phyloP scores from a whole-genome alignment of 108 stramenopile genomes.

The Aurantiochytrium sp. region DNA sequence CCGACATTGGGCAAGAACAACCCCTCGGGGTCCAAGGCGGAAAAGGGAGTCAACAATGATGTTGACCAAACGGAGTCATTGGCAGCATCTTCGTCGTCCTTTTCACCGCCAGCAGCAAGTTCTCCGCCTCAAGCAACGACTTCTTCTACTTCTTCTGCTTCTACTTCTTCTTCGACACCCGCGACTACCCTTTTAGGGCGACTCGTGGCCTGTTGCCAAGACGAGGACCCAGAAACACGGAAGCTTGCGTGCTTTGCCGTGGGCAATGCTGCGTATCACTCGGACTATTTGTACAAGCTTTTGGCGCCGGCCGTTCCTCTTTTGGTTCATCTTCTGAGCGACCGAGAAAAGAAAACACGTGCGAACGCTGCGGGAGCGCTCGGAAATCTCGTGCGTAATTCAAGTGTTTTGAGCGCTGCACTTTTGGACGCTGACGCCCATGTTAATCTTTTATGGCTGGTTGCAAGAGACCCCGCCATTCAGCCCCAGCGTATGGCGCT shows the following conservation, averaged over 20 bases:
- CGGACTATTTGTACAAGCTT: conserved; percentile 28
- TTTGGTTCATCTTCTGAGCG: conserved; percentile 4
- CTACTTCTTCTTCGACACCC: too few relatives aligned
- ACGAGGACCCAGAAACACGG: conserved; percentile 35
- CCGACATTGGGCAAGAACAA: too few relatives aligned
- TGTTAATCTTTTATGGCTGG: conserved; percentile 18
- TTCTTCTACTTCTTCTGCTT: too few relatives aligned
- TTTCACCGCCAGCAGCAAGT: too few relatives aligned
- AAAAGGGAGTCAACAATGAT: too few relatives aligned
- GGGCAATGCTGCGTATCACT: conserved; percentile 58
- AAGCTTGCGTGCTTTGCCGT: conserved; percentile 56
- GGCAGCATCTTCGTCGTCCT: too few relatives aligned
- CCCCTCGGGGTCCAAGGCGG: too few relatives aligned
- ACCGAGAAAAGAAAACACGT: conserved; percentile 43
- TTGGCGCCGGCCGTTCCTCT: conserved; percentile 34
- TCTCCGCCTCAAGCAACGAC: too few relatives aligned
- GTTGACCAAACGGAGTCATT: too few relatives aligned
- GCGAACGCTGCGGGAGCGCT: conserved; percentile 59
- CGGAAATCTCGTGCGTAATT: conserved; percentile 50
- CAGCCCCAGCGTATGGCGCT: conserved; percentile 39
- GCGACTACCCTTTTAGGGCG: neutral
- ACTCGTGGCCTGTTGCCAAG: neutral
- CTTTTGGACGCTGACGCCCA: conserved; percentile 18
- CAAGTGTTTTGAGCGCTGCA: conserved; percentile 15
- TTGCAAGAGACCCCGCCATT: conserved; percentile 1